phyloP scores from a whole-genome alignment of 2,329 filamentous ascomycete genomes.

The Ceratocystis papillata region DNA sequence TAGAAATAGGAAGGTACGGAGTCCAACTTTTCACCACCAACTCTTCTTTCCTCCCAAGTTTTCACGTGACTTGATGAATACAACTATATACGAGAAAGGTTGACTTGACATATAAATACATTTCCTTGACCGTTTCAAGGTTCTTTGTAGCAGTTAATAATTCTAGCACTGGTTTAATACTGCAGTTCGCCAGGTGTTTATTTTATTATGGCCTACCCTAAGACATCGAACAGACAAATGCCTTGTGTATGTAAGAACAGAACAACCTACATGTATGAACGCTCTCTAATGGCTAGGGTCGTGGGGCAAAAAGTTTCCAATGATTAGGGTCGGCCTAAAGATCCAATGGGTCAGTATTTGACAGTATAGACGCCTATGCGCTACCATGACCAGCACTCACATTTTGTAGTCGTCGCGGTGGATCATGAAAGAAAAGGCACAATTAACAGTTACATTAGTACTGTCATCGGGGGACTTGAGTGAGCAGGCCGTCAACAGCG shows the following conservation, averaged over 20 bases:
- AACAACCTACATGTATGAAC: background rate
- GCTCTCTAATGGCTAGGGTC: slow-evolving; percentile 38
- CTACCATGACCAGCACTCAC: slow-evolving; percentile 44
- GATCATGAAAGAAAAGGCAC: slow-evolving; percentile 97
- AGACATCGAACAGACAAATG: background rate
- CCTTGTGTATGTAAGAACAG: slow-evolving; percentile 10
- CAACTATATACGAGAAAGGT: background rate
- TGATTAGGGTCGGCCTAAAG: slow-evolving; percentile 74
- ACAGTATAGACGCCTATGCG: background rate
- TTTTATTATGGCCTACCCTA: background rate
- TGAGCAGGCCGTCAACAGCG: slow-evolving; percentile 84
- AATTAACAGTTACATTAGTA: slow-evolving; percentile 66
- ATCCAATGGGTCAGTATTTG: background rate
- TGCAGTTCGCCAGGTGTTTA: background rate
- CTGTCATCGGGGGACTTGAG: slow-evolving; percentile 69
- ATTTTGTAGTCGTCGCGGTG: slow-evolving; percentile 90
- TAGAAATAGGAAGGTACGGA: background rate
- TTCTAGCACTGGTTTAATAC: background rate
- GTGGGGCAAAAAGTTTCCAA: slow-evolving; percentile 92
- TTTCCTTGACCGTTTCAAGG: background rate
- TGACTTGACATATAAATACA: background rate
- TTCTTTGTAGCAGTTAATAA: background rate
- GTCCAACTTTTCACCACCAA: background rate
- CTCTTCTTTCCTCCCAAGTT: background rate
- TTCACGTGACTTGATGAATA: background rate